Base-by-base conservation (phyloP, 2,329 filamentous ascomycete species). In the Biscogniauxia sp. region DNA sequence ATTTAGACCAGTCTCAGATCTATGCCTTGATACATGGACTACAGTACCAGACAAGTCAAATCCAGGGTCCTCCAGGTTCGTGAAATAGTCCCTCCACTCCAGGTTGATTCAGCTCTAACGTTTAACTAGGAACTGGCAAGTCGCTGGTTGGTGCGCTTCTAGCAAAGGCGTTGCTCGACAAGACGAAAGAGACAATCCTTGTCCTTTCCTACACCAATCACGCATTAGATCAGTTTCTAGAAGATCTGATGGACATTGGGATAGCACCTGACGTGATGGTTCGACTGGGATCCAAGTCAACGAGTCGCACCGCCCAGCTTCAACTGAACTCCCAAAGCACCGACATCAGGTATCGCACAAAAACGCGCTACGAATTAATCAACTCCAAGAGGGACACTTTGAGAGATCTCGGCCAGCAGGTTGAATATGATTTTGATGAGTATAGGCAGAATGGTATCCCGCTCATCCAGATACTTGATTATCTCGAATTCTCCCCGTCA, bases 51-150 rank as follows among this genome's bases (percentile, higher is more conserved):
- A 72, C 92, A 0, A 85, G 84, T 54, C 71, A 88, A 0, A 89
- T 93, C 1, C 89, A 92, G 76, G 90, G 90, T 0, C 90, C 90
- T 1, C 90, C 90, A 65, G 89, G 86, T 85, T 77, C 61, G 74
- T 45, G 28, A 51, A 45, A 9, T 15, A 54, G 9, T 8, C 3
- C 20, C 11, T 6, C n/a, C 3, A 19, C 11, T 6, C n/a, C 50
- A 7, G 54, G 8, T 3, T 50, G 20, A 17, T 23, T 2, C 20
- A 20, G 53, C 28, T 54, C 45, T 61, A 56, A 57, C 53, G 58
- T 32, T 19, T 54, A 57, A 61, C 20, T 53, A 87, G 87, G 88
- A 0, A 93, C 89, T 0, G 90, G 90, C 1, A 93, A 93, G 65
- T 91, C 88, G 0, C 91, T 91, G 63, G 82, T 91, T 2, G 90